Percentiles rank a stretch among this genome's conserved stretches.
Conservation (phyloP, 345 rosid genomes). For the Populus tremula region DNA sequence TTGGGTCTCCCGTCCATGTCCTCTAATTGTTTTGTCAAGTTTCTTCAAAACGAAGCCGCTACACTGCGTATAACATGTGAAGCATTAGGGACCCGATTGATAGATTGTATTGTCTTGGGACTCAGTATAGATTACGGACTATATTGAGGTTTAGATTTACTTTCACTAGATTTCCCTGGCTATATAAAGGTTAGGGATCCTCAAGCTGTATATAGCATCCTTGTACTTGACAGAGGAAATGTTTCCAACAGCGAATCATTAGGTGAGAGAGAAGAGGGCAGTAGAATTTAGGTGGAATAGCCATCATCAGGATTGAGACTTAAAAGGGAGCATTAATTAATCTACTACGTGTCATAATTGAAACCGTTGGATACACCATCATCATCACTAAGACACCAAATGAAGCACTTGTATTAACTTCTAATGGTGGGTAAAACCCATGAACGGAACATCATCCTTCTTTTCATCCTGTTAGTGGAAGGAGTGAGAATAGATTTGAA, state of each 20-base stretch:
- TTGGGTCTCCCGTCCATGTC: not conserved
- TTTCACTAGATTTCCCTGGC: too few species aligned
- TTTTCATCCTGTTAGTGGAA: not conserved
- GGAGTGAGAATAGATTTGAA: not conserved
- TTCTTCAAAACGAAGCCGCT: not conserved
- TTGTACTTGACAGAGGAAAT: too few species aligned
- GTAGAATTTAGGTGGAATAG: not conserved
- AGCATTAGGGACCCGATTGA: too few species aligned
- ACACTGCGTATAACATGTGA: not conserved
- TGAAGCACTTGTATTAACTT: not conserved
- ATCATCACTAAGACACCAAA: not conserved
- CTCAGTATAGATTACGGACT: too few species aligned
- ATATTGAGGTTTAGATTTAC: too few species aligned
- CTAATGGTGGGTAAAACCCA: not conserved
- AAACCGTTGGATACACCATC: not conserved
- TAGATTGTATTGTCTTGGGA: too few species aligned
- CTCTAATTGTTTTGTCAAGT: not conserved
- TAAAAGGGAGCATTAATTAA: not conserved
- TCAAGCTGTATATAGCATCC: too few species aligned
- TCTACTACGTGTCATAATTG: not conserved
- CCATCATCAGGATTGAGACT: not conserved
- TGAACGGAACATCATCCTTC: not conserved
- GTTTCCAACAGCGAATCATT: too few species aligned
- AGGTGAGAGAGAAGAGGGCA: too few species aligned
- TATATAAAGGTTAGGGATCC: too few species aligned